phyloP scores from a whole-genome alignment of 2,329 filamentous ascomycete genomes.

The Aspergillus neotritici region DNA sequence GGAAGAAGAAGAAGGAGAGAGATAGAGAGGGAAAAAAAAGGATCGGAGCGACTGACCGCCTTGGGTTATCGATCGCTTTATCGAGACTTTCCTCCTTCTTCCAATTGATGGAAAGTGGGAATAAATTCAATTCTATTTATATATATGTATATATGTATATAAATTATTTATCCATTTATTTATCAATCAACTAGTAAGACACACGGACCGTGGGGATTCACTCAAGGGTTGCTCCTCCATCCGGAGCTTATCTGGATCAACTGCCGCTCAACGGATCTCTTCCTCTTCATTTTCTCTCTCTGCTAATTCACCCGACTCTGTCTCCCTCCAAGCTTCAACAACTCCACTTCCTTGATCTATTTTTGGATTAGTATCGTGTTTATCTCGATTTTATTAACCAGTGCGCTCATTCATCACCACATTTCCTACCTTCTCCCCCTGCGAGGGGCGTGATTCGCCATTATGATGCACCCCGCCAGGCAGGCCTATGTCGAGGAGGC shows the following conservation, averaged over 20 bases:
- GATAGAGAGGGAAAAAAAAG: conserved; percentile 1
- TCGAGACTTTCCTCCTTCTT: too few species aligned
- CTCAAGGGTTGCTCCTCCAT: too few species aligned
- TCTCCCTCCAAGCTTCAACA: background rate
- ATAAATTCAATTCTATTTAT: too few species aligned
- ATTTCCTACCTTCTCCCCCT: conserved; percentile 3
- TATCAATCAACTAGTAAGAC: too few species aligned
- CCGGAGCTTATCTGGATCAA: background rate
- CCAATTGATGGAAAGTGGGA: too few species aligned
- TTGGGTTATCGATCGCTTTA: background rate
- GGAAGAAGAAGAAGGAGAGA: background rate
- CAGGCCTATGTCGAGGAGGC: conserved; percentile 90
- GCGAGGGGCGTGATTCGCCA: conserved; percentile 10
- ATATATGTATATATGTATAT: too few species aligned
- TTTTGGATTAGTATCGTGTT: too few species aligned
- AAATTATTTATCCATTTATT: too few species aligned
- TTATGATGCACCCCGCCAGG: conserved; percentile 74
- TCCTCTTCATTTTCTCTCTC: background rate
- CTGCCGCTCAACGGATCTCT: background rate
- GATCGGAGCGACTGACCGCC: conserved; percentile 10
- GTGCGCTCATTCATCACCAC: background rate
- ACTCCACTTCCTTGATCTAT: background rate
- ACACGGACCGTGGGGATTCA: too few species aligned
- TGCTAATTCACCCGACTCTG: background rate
- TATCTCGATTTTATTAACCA: background rate